Conservation (phyloP, 352 stramenopile species). For the Pythium folliculosum region DNA sequence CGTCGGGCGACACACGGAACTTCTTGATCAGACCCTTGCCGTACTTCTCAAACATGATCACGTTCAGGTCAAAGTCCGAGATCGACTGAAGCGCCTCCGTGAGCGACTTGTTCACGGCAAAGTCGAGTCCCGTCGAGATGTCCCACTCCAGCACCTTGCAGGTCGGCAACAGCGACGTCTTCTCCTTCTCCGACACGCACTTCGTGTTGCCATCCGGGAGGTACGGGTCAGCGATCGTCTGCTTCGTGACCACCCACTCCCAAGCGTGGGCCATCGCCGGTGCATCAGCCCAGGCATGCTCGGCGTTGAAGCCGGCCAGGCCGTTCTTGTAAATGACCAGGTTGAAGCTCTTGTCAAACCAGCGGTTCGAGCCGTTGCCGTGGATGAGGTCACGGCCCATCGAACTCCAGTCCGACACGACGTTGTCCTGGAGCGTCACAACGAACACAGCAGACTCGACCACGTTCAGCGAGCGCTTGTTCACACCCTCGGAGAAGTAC, state of each 20-base stretch:
- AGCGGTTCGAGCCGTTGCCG: slow-evolving; percentile 91
- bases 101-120: slow-evolving; percentile 56
- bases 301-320: slow-evolving; percentile 91
- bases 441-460: slow-evolving; percentile 84
- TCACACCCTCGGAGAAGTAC: slow-evolving; percentile 87
- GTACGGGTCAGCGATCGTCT: slow-evolving; percentile 57
- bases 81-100: slow-evolving; percentile 65
- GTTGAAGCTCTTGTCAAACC: slow-evolving; percentile 98
- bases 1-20: slow-evolving; percentile 93
- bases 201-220: slow-evolving; percentile 52
- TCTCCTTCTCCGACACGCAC: slow-evolving; percentile 47
- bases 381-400: slow-evolving; percentile 84
- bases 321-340: slow-evolving; percentile 95
- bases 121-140: slow-evolving; percentile 52
- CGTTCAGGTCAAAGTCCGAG: slow-evolving; percentile 88
- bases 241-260: slow-evolving; percentile 74
- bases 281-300: slow-evolving; percentile 94
- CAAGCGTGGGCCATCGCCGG: slow-evolving; percentile 86
- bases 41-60: slow-evolving; percentile 88
- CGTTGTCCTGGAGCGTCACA: slow-evolving; percentile 70
- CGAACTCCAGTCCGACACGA: slow-evolving; percentile 54
- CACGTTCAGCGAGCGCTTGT: slow-evolving; percentile 80
- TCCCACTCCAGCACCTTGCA: slow-evolving; percentile 67
- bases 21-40: slow-evolving; percentile 91
- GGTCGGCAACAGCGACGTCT: slow-evolving; percentile 43